These are phyloP conservation scores for Pascua sp. DNA, from an alignment of 1,284 basidiomycete species.

Conservation along the genomic window DNA sequence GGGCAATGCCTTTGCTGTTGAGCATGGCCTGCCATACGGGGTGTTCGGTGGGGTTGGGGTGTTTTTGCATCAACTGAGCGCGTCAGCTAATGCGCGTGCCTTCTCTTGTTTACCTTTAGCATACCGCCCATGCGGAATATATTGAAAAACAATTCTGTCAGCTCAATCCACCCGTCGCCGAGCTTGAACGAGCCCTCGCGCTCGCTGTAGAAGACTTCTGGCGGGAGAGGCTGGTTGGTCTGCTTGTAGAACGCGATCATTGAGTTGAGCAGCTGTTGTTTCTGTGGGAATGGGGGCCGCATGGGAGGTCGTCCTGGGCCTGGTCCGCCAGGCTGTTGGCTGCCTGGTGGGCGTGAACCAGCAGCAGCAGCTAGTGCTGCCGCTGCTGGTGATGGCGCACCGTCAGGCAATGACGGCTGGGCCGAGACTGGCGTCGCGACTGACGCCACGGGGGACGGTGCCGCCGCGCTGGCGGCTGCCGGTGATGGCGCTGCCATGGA, in stretches of 20 bases:
- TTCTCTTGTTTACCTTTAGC: constrained; percentile 11
- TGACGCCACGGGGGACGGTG: constrained; percentile 3
- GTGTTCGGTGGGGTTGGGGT: constrained; percentile 22
- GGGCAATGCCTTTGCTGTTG: constrained; percentile 23
- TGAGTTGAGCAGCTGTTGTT: constrained; percentile 32
- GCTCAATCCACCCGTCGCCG: constrained; percentile 35
- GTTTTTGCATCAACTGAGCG: constrained; percentile 13
- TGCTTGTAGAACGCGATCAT: constrained; percentile 27
- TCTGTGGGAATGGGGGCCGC: constrained; percentile 9
- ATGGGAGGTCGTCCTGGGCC: neutral
- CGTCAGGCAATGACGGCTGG: constrained; percentile 5
- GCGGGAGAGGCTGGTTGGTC: constrained; percentile 24
- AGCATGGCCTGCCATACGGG: constrained; percentile 30
- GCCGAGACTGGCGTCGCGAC: constrained; percentile 1
- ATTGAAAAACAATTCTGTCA: constrained; percentile 37
- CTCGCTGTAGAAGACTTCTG: constrained; percentile 39
- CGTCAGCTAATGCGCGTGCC: neutral
- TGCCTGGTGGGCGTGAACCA: neutral
- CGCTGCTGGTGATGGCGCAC: constrained; percentile 4
- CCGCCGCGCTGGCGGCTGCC: constrained; percentile 8
- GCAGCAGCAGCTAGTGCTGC: neutral
- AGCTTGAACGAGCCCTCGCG: constrained; percentile 34
- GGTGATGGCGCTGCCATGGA: constrained; percentile 8
- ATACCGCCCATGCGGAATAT: constrained; percentile 34
- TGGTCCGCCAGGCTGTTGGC: neutral